Percentiles rank a stretch among this genome's conserved stretches.
Evolutionary conservation across 208 protist genomes (phyloP).

Genomic region (Crithidia thermophila): DNA sequence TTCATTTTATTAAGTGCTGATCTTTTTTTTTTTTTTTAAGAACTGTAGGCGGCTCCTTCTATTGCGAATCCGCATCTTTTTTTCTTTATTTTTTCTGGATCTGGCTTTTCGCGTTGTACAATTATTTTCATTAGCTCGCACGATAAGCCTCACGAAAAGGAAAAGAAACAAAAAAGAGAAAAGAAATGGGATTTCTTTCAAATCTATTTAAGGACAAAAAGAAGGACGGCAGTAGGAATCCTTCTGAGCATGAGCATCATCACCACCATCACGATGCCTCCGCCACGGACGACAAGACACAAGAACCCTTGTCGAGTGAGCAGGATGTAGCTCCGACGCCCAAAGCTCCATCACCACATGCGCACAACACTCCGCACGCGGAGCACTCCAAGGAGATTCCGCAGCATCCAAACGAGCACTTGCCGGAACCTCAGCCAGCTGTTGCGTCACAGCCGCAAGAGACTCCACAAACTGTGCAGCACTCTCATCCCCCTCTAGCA

Average conservation of each 20-base stretch:
- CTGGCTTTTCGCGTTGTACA: neutral
- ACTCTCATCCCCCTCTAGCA: neutral
- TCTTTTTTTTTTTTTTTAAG: constrained; percentile 2
- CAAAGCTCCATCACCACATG: constrained; percentile 1
- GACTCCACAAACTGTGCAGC: neutral
- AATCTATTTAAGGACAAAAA: constrained; percentile 30
- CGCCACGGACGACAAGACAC: neutral
- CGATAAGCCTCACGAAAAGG: too few species aligned
- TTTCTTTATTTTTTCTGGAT: neutral
- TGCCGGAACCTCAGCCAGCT: neutral
- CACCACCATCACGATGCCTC: constrained; percentile 8
- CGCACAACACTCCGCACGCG: neutral
- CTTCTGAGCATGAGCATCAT: constrained; percentile 11
- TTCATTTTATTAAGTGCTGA: neutral
- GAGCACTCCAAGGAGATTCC: constrained; percentile 17
- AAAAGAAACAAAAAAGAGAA: neutral
- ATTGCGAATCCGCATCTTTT: too few species aligned
- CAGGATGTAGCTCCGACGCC: neutral
- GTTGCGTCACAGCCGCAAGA: neutral
- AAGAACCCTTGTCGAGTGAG: neutral
- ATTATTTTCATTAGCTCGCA: too few species aligned
- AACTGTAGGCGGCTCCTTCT: too few species aligned
- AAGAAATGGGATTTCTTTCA: constrained; percentile 21
- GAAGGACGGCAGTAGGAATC: constrained; percentile 1
- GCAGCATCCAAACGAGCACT: constrained; percentile 7